Evolutionary conservation across 345 rosid species (phyloP).

Genomic region (Corymbia maculata): DNA sequence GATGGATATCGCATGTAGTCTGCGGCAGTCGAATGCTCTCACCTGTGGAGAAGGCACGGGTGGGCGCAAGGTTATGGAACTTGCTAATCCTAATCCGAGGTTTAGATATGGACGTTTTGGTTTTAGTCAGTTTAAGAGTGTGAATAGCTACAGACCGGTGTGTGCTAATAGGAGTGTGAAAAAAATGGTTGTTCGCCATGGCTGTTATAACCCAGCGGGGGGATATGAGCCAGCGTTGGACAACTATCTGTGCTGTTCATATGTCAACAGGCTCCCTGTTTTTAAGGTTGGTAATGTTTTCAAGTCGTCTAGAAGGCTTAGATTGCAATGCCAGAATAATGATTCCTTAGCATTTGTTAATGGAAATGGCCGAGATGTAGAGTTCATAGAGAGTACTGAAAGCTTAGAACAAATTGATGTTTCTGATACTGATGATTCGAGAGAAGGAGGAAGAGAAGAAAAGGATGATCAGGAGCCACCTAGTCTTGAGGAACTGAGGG

Average conservation of each 20-base stretch:
- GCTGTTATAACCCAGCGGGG: slow-evolving; percentile 19
- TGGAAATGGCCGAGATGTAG: slow-evolving; percentile 47
- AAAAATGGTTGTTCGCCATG: slow-evolving; percentile 8
- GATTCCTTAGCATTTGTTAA: slow-evolving; percentile 53
- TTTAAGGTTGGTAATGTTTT: slow-evolving; percentile 10
- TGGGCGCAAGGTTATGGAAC: slow-evolving; percentile 14
- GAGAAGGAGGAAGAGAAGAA: slow-evolving; percentile 23
- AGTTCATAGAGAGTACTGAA: slow-evolving; percentile 23
- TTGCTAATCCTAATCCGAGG: slow-evolving; percentile 11
- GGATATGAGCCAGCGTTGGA: slow-evolving; percentile 14
- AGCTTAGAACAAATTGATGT: slow-evolving; percentile 7
- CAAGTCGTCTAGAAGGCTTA: slow-evolving; percentile 16
- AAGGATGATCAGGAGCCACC: slow-evolving; percentile 23
- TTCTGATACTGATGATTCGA: slow-evolving; percentile 11
- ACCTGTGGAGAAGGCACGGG: slow-evolving; percentile 16
- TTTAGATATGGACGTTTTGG: slow-evolving; percentile 25
- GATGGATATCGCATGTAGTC: slow-evolving; percentile 53
- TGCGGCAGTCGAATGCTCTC: slow-evolving; percentile 32
- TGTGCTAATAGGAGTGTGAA: slow-evolving; percentile 11
- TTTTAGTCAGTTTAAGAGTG: slow-evolving; percentile 14
- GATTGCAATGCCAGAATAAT: slow-evolving; percentile 41
- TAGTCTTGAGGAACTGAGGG: slow-evolving; percentile 52
- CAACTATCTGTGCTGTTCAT: slow-evolving; percentile 7
- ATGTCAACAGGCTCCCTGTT: slow-evolving; percentile 14
- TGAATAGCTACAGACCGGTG: slow-evolving; percentile 7